Base-by-base conservation (phyloP, 2,329 filamentous ascomycete species). In the Metarhizium brunneum region DNA sequence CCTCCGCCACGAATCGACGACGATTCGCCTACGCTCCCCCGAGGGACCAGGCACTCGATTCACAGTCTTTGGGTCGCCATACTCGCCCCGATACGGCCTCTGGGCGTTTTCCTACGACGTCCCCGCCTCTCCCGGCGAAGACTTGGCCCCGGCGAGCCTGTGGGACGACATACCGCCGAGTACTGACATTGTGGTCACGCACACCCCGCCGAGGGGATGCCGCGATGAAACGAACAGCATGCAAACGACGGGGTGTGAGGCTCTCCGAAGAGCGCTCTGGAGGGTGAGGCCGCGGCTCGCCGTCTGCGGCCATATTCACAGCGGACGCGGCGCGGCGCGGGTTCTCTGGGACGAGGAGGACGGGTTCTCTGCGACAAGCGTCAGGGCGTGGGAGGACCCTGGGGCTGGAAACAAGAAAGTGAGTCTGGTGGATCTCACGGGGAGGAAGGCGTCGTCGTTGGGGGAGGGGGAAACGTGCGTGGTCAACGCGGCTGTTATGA, bases 401-500 rank as follows among this genome's bases (percentile, higher is more conserved):
- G 79, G 80, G 1, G 65, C 68, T 4, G 74, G 72, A 2, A 73
- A 70, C 18, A 76, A 76, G 63, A 89, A 85, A 70, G 74, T 83
- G 54, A 85, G 83, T 53, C 64, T 87, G 47, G 73, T 88, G 6
- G 79, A 88, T 66, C 71, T 88, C 55, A 85, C 81, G 2, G 68
- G 65, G 4, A 75, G 69, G 53, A 69, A 70, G 20, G 70, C 61
- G 25, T 62, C 64, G 4, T 42, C 52, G 30, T 47, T 53, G 47
- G 40, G 30, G 10, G 11, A 25, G 20, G 47, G 36, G 18, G 87
- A 92, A 72, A 94, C 88, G 1, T 92, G 85, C 65, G 73, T 95
- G 54, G 80, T 94, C 62, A 95, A 95, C 71, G 88, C 88, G 32
- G 84, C 89, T 20, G 84, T 92, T 59, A 80, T 87, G 76, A 83